Conservation (phyloP, 139 green algal genomes). For the Pleodorina starrii region DNA sequence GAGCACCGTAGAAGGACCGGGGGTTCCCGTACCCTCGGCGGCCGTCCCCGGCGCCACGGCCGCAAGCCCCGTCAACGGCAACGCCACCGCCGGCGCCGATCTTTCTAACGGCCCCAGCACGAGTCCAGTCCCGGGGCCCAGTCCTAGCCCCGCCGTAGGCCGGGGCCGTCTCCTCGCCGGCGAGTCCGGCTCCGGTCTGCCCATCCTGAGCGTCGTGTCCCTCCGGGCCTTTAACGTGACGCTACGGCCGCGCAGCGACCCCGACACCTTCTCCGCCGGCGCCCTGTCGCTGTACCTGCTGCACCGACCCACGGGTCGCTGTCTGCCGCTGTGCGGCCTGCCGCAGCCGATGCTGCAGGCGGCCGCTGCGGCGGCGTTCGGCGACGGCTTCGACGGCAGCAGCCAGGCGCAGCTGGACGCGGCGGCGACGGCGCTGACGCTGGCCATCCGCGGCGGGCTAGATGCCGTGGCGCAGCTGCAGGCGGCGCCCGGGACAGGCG, state of each 20-base stretch:
- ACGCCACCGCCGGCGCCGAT: neutral
- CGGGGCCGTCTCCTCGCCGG: neutral
- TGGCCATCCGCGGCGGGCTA: slow-evolving; percentile 5
- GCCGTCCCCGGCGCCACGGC: too few species aligned
- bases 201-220: neutral
- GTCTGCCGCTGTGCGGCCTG: slow-evolving; percentile 32
- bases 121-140: too few species aligned
- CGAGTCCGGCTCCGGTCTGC: neutral
- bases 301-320: neutral
- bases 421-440: neutral
- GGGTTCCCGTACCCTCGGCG: too few species aligned
- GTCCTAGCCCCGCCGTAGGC: neutral
- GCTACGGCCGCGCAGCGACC: neutral
- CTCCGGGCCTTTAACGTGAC: slow-evolving; percentile 1
- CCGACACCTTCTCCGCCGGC: neutral
- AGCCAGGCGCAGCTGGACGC: slow-evolving; percentile 19
- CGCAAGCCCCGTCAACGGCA: neutral
- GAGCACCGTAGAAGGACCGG: too few species aligned
- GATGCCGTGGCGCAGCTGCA: neutral
- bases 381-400: neutral
- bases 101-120: neutral
- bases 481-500: neutral
- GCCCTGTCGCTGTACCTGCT: neutral
- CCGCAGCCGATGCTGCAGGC: slow-evolving; percentile 4
- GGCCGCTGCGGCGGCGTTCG: neutral